Conservation (phyloP, 208 protist species). For the Acanthamoeba rhysodes region DNA sequence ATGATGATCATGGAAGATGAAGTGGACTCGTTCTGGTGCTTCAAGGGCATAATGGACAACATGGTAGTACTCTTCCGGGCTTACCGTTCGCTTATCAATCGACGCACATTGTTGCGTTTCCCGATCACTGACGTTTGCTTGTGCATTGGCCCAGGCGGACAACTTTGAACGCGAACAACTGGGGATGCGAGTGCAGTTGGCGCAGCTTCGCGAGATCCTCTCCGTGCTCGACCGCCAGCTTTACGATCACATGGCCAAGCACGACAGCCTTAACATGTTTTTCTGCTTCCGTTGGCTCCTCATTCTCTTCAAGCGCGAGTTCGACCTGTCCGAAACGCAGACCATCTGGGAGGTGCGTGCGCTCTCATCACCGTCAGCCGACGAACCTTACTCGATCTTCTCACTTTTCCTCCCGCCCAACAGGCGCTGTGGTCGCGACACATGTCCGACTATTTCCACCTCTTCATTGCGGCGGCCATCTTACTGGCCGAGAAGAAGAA, state of each 20-base stretch:
- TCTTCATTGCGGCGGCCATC: conserved; percentile 43
- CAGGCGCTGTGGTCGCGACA: conserved; percentile 51
- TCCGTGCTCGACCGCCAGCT: conserved; percentile 2
- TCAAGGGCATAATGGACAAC: conserved; percentile 67
- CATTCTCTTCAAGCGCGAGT: conserved; percentile 71
- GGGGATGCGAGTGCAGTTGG: conserved; percentile 23
- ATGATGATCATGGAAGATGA: conserved; percentile 65
- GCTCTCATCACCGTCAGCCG: not conserved
- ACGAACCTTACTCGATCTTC: not conserved
- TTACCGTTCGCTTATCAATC: not conserved
- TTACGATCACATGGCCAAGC: conserved; percentile 58
- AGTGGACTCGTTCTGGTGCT: conserved; percentile 72
- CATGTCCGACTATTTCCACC: conserved; percentile 38
- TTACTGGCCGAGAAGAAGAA: conserved; percentile 23
- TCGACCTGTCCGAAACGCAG: not conserved
- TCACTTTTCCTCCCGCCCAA: not conserved
- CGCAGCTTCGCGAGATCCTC: not conserved
- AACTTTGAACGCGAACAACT: conserved; percentile 56
- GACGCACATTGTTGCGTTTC: no score
- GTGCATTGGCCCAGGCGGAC: not conserved
- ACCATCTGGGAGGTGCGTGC: conserved; percentile 32
- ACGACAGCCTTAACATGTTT: conserved; percentile 66
- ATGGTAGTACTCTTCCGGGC: not conserved
- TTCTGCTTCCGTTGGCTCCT: conserved; percentile 73
- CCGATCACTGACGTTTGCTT: not conserved